phyloP scores from a whole-genome alignment of 352 stramenopile genomes.

The Phytophthora rubi region DNA sequence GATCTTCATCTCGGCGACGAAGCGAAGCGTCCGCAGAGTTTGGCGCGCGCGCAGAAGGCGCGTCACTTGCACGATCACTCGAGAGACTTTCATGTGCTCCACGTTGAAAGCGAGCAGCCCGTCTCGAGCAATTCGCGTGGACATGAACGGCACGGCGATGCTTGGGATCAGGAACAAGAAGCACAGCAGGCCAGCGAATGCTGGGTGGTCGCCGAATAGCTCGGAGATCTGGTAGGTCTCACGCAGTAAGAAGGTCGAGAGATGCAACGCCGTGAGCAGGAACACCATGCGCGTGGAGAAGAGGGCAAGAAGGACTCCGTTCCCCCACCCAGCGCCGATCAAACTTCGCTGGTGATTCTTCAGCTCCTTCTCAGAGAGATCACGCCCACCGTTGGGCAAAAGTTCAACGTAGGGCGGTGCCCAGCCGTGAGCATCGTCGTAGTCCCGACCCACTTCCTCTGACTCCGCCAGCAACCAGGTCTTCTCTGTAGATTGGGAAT shows the following conservation, averaged over 20 bases:
- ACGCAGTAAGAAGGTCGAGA: slow-evolving; percentile 69
- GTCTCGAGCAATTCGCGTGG: slow-evolving; percentile 67
- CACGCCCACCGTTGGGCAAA: slow-evolving; percentile 38
- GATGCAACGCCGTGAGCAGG: slow-evolving; percentile 72
- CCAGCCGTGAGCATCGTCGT: slow-evolving; percentile 25
- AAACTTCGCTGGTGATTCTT: slow-evolving; percentile 46
- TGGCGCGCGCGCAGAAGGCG: slow-evolving; percentile 68
- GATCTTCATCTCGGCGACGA: slow-evolving; percentile 83
- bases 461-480: slow-evolving; percentile 47
- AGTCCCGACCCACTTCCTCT: slow-evolving; percentile 40
- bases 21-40: slow-evolving; percentile 76
- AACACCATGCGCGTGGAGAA: slow-evolving; percentile 79
- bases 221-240: slow-evolving; percentile 48
- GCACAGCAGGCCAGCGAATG: slow-evolving; percentile 36
- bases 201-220: slow-evolving; percentile 30
- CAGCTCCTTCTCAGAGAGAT: slow-evolving; percentile 54
- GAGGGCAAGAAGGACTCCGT: slow-evolving; percentile 64
- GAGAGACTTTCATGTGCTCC: slow-evolving; percentile 73
- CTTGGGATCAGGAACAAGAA: slow-evolving; percentile 62
- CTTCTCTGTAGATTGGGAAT: slow-evolving; percentile 46
- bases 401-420: slow-evolving; percentile 60
- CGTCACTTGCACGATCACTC: slow-evolving; percentile 72
- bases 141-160: slow-evolving; percentile 67
- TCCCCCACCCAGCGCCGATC: slow-evolving; percentile 46
- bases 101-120: slow-evolving; percentile 79